These are phyloP conservation scores for Zasmidium citrigriseum DNA, from an alignment of 2,329 filamentous ascomycete genomes.

Conservation along the genomic window DNA sequence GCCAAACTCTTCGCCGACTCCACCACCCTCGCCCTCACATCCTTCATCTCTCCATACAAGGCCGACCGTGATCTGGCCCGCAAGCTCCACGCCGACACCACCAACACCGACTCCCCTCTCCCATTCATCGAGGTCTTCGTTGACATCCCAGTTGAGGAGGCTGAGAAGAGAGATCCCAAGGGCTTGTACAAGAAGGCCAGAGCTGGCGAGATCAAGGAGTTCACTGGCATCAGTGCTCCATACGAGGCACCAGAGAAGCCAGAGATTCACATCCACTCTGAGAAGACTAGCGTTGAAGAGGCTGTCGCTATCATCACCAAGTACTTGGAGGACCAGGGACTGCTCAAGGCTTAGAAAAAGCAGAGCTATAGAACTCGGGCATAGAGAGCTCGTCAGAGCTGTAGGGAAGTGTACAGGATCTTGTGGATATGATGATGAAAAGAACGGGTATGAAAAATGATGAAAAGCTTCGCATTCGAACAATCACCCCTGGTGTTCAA, in stretches of 20 bases:
- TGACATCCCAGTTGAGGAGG: slow-evolving; percentile 86
- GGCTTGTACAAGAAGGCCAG: slow-evolving; percentile 96
- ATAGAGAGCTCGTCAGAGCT: no score
- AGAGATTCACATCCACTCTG: slow-evolving; percentile 84
- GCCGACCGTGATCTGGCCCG: slow-evolving; percentile 83
- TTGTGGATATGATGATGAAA: background rate
- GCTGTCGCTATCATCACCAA: slow-evolving; percentile 81
- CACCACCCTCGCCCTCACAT: slow-evolving; percentile 83
- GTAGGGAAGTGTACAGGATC: background rate
- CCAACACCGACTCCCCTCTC: slow-evolving; percentile 61
- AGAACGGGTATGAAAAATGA: no score
- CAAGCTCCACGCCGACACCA: slow-evolving; percentile 68
- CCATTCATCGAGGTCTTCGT: slow-evolving; percentile 94
- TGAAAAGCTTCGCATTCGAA: no score
- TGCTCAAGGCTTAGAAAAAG: slow-evolving; percentile 16
- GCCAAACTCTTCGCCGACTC: slow-evolving; percentile 95
- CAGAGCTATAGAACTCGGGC: background rate
- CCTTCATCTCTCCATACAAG: slow-evolving; percentile 94
- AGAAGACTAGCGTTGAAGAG: slow-evolving; percentile 82
- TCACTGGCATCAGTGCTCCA: slow-evolving; percentile 91
- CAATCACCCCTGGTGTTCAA: no score
- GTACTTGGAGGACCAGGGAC: slow-evolving; percentile 71
- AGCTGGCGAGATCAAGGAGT: slow-evolving; percentile 92
- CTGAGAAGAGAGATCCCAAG: slow-evolving; percentile 95
- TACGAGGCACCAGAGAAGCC: slow-evolving; percentile 87